Evolutionary conservation across 2,329 filamentous ascomycete species (phyloP).

Genomic region (Sporothrix mexicana): DNA sequence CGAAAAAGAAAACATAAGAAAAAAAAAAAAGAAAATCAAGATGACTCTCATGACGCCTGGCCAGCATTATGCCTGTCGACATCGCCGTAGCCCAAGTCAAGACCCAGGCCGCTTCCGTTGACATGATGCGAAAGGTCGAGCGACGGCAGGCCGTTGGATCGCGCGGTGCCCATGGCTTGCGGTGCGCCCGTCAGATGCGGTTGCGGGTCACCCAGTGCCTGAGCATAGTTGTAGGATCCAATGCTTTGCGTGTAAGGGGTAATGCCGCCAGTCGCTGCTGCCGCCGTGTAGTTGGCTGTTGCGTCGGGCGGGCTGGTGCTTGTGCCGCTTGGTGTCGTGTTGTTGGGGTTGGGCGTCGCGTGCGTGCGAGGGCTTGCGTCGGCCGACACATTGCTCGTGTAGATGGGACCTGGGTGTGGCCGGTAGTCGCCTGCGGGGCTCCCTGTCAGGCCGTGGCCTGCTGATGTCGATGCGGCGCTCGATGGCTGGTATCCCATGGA

Average conservation of each 20-base stretch:
- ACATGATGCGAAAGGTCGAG: constrained; percentile 32
- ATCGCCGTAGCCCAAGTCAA: constrained; percentile 33
- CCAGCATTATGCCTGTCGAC: constrained; percentile 32
- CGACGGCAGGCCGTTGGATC: constrained; percentile 26
- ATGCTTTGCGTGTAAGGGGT: constrained; percentile 33
- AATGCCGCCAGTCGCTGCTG: constrained; percentile 25
- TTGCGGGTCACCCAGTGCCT: constrained; percentile 32
- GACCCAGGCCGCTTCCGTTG: constrained; percentile 31
- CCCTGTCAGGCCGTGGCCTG: constrained; percentile 27
- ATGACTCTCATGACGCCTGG: constrained; percentile 13
- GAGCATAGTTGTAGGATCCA: constrained; percentile 34
- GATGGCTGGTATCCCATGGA: constrained; percentile 35
- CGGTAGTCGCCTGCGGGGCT: constrained; percentile 35
- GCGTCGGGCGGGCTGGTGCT: constrained; percentile 35
- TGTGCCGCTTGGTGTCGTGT: constrained; percentile 32
- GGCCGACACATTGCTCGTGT: constrained; percentile 31
- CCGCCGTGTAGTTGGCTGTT: constrained; percentile 35
- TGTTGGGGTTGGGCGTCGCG: constrained; percentile 36
- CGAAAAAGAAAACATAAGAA: no score
- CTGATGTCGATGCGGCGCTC: constrained; percentile 32
- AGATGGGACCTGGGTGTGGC: constrained; percentile 32
- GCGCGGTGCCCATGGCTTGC: constrained; percentile 19
- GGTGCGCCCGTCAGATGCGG: constrained; percentile 4
- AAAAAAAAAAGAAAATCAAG: background rate
- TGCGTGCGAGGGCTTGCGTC: constrained; percentile 36